phyloP scores from a whole-genome alignment of 2,329 filamentous ascomycete genomes.

The Fusarium staphyleae region DNA sequence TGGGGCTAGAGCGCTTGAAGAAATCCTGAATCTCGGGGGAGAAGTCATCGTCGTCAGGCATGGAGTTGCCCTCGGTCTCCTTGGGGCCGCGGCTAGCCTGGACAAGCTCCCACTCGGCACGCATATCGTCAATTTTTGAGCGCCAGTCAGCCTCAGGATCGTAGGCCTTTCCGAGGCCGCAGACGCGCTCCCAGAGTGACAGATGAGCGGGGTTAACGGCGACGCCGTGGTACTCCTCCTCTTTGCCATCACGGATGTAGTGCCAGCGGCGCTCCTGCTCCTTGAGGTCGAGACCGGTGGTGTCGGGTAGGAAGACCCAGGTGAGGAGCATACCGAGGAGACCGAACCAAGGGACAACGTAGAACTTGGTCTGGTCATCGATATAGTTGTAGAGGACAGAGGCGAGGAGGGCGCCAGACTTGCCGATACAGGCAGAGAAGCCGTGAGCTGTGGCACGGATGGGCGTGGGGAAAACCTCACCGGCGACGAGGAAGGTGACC shows the following conservation, averaged over 20 bases:
- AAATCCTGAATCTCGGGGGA: slow-evolving; percentile 62
- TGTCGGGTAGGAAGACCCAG: slow-evolving; percentile 89
- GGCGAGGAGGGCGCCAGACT: slow-evolving; percentile 85
- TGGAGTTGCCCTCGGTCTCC: slow-evolving; percentile 53
- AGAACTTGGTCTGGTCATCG: slow-evolving; percentile 81
- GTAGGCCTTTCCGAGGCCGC: slow-evolving; percentile 82
- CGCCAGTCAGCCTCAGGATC: slow-evolving; percentile 83
- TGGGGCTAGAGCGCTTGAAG: slow-evolving; percentile 55
- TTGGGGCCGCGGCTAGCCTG: slow-evolving; percentile 56
- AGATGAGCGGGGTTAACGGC: slow-evolving; percentile 90
- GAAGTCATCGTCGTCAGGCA: slow-evolving; percentile 58
- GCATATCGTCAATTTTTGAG: slow-evolving; percentile 85
- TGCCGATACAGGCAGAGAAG: slow-evolving; percentile 90
- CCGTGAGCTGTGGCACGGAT: slow-evolving; percentile 94
- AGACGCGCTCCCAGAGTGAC: slow-evolving; percentile 84
- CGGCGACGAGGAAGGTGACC: slow-evolving; percentile 94
- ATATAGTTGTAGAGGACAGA: slow-evolving; percentile 97
- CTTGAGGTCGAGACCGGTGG: slow-evolving; percentile 93
- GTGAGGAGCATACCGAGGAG: slow-evolving; percentile 86
- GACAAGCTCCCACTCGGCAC: slow-evolving; percentile 64
- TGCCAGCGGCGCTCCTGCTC: slow-evolving; percentile 95
- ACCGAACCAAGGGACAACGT: slow-evolving; percentile 95
- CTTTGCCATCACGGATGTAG: slow-evolving; percentile 80
- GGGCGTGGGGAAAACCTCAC: slow-evolving; percentile 94
- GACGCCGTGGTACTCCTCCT: slow-evolving; percentile 87